Base-by-base conservation (phyloP, 805 yeast genomes). In the Teunomyces kruisii region DNA sequence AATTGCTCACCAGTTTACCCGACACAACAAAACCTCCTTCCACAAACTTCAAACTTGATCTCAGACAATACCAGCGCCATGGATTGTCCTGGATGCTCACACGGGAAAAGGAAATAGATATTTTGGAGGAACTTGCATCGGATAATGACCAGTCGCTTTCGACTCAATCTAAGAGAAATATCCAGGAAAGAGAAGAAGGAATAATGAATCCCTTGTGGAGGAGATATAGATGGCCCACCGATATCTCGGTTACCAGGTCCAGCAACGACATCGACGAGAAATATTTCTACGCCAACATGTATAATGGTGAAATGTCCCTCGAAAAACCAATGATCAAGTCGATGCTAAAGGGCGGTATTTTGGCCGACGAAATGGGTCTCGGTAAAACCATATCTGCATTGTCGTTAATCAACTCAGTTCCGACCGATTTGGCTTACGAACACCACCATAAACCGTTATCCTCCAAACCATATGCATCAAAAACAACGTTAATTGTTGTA, bases 341-440 rank as follows among this genome's bases (percentile, higher is more conserved):
- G 1, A 57, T 76, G 14, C 75, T 84, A 40, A 72, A 74, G 40
- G 97, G 98, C 30, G 98, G 98, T 2, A 86, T 91, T 15, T 67
- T 91, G 12, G 96, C 97, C 0, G 98, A 91, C 67, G 98, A 91
- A 62, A 91, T 91, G 98, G 98, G 98, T 0, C 72, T 91, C 7
- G 98, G 98, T 35, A 91, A 91, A 59, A 91, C 98, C 0, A 86
- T 91, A 17, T 86, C 96, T 1, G 81, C 96, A 0, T 64, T 89
- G 42, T 77, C 97, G 0, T 65, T 92, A 40, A 73, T 91, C 9
- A 80, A 85, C 45, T 75, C 88, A 0, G 82, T 76, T 8, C 87
- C 89, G 0, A 61, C 54, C 38, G 91, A 86, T 55, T 45, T 59
- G 10, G 49, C 50, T 6, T 29, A 43, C 32, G 39, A 48, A 10